Conservation (phyloP, 2,329 filamentous ascomycete species). For the Cladosporium halotolerans region DNA sequence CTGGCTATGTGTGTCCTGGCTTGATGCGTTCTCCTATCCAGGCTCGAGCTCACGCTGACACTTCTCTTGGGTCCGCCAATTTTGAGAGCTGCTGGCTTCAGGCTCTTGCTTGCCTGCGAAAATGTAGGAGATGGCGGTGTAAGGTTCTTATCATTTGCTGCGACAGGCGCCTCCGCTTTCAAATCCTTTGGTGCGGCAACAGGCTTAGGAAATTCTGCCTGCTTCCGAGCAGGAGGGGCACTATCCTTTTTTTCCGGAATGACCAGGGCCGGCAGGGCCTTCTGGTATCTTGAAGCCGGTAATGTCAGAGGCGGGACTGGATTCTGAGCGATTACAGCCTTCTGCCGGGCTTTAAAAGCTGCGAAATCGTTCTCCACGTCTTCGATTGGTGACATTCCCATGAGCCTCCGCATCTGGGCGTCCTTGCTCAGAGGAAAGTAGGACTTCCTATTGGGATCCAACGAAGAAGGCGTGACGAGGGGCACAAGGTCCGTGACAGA, state of each 20-base stretch:
- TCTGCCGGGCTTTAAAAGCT: not conserved
- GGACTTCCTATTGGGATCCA: constrained; percentile 7
- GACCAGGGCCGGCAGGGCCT: not conserved
- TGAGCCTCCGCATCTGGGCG: constrained; percentile 3
- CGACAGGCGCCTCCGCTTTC: not conserved
- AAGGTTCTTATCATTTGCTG: not conserved
- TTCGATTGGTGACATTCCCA: constrained; percentile 2
- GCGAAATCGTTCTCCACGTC: not conserved
- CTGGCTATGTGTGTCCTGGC: not conserved
- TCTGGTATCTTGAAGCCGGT: not conserved
- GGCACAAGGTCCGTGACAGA: constrained; percentile 4
- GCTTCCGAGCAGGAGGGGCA: not conserved
- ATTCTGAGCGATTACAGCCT: no score
- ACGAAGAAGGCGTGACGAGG: constrained; percentile 2
- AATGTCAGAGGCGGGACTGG: no score
- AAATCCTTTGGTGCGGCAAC: not conserved
- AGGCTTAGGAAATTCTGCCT: not conserved
- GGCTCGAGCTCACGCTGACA: not conserved
- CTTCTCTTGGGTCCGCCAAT: not conserved
- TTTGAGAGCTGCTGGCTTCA: not conserved
- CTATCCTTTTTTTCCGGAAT: not conserved
- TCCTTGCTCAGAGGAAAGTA: constrained; percentile 8
- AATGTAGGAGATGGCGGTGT: not conserved
- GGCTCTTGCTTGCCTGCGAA: constrained; percentile 1
- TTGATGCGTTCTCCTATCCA: not conserved